Conservation (phyloP, 2,329 filamentous ascomycete species). For the Tolypocladium tundrense region DNA sequence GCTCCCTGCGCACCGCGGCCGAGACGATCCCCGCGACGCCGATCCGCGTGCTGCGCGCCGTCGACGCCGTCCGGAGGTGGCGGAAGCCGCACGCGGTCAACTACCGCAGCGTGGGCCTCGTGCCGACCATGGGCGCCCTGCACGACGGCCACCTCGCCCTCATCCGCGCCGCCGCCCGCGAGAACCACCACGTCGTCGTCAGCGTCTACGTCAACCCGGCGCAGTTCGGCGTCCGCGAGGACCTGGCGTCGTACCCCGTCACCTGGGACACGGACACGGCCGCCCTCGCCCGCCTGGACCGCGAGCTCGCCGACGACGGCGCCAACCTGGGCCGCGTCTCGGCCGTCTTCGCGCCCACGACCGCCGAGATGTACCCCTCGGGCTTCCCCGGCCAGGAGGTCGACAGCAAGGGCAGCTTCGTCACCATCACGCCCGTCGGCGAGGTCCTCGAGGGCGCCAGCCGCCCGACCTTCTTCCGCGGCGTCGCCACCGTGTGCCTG, state of each 20-base stretch:
- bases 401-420: constrained; percentile 74
- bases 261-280: constrained; percentile 74
- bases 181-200: constrained; percentile 81
- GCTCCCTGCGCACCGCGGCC: constrained; percentile 11
- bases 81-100: constrained; percentile 55
- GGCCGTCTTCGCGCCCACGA: constrained; percentile 79
- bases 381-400: constrained; percentile 63
- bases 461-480: constrained; percentile 89
- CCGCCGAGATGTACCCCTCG: constrained; percentile 77
- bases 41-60: constrained; percentile 67
- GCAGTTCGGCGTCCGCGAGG: constrained; percentile 85
- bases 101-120: constrained; percentile 69
- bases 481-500: constrained; percentile 93
- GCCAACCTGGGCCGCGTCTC: constrained; percentile 57
- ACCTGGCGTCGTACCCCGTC: constrained; percentile 78
- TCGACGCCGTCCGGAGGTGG: constrained; percentile 60
- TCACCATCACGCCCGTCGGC: constrained; percentile 78
- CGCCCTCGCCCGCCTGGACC: constrained; percentile 57
- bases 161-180: constrained; percentile 70
- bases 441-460: constrained; percentile 74
- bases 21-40: constrained; percentile 45
- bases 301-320: constrained; percentile 55
- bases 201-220: constrained; percentile 95
- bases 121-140: constrained; percentile 97
- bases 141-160: constrained; percentile 84